phyloP scores from a whole-genome alignment of 1,139 yeast genomes.

The Trichomonascaceae sp. region DNA sequence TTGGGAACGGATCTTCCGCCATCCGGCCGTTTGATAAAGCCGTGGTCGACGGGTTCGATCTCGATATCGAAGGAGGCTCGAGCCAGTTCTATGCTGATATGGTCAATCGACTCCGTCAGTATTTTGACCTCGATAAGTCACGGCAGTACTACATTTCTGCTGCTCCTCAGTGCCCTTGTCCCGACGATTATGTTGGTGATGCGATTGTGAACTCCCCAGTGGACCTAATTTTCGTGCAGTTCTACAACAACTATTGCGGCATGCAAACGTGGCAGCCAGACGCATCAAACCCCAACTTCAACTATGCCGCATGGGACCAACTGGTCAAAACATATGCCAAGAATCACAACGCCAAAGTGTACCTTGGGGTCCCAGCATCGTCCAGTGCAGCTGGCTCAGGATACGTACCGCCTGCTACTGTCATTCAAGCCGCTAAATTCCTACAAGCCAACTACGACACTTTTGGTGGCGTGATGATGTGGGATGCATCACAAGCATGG shows the following conservation, averaged over 20 bases:
- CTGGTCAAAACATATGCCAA: constrained; percentile 51
- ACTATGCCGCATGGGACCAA: constrained; percentile 71
- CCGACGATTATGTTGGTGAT: constrained; percentile 71
- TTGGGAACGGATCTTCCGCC: constrained; percentile 55
- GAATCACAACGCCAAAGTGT: constrained; percentile 47
- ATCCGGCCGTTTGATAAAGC: constrained; percentile 64
- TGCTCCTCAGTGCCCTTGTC: constrained; percentile 91
- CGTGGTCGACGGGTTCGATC: constrained; percentile 55
- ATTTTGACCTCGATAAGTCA: constrained; percentile 33
- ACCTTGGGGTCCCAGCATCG: constrained; percentile 62
- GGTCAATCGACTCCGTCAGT: constrained; percentile 37
- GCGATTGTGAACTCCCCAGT: constrained; percentile 46
- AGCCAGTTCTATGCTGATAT: constrained; percentile 42
- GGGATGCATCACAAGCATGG: constrained; percentile 88
- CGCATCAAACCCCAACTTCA: constrained; percentile 32
- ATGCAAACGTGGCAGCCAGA: constrained; percentile 14
- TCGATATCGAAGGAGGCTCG: constrained; percentile 49
- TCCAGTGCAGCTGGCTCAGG: constrained; percentile 57
- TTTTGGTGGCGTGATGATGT: constrained; percentile 77
- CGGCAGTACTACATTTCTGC: constrained; percentile 62
- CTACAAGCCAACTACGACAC: constrained; percentile 25
- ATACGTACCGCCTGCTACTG: constrained; percentile 27
- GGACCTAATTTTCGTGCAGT: constrained; percentile 83
- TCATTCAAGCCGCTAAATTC: constrained; percentile 10
- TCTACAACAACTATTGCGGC: constrained; percentile 78